Conservation (phyloP, 768 basidiomycete genomes). For the Lepiota brunneoincarnata region DNA sequence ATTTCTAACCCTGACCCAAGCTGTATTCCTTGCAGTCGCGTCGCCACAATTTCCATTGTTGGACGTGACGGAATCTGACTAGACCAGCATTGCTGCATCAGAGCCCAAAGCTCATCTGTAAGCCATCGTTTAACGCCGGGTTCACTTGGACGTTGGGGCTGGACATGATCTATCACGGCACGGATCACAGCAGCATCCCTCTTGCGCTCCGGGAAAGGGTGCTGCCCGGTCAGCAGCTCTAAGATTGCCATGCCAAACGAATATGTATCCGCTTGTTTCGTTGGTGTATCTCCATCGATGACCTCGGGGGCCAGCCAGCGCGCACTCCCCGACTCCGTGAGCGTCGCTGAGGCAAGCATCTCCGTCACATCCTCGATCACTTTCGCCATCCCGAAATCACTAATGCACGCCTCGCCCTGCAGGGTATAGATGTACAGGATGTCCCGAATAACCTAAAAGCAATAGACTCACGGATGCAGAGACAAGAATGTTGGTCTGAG, state of each 20-base stretch:
- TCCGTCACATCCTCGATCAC: slow-evolving; percentile 58
- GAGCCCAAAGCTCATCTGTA: slow-evolving; percentile 45
- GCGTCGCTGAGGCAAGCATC: slow-evolving; percentile 39
- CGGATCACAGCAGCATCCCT: slow-evolving; percentile 50
- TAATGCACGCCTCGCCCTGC: slow-evolving; percentile 53
- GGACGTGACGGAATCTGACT: slow-evolving; percentile 35
- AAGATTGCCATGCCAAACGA: slow-evolving; percentile 60
- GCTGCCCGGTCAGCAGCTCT: slow-evolving; percentile 52
- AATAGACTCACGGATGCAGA: slow-evolving; percentile 36
- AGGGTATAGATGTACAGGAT: background rate
- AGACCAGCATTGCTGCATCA: slow-evolving; percentile 48
- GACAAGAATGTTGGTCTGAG: slow-evolving; percentile 58
- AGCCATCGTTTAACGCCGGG: slow-evolving; percentile 33
- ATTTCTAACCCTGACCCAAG: too few species aligned
- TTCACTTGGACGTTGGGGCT: slow-evolving; percentile 43
- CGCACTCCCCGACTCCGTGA: slow-evolving; percentile 46
- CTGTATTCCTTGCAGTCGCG: background rate
- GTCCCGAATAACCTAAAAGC: background rate
- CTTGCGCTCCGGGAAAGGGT: slow-evolving; percentile 48
- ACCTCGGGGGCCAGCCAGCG: slow-evolving; percentile 66
- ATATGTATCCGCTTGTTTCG: slow-evolving; percentile 51
- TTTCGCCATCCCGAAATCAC: slow-evolving; percentile 65
- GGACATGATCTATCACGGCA: slow-evolving; percentile 34
- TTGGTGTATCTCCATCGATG: slow-evolving; percentile 43
- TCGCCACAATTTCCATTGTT: slow-evolving; percentile 35